Evolutionary conservation across 2,329 filamentous ascomycete species (phyloP), one percentile per base, ranked within the genome.

Genomic region (Fusarium haematococcum): DNA sequence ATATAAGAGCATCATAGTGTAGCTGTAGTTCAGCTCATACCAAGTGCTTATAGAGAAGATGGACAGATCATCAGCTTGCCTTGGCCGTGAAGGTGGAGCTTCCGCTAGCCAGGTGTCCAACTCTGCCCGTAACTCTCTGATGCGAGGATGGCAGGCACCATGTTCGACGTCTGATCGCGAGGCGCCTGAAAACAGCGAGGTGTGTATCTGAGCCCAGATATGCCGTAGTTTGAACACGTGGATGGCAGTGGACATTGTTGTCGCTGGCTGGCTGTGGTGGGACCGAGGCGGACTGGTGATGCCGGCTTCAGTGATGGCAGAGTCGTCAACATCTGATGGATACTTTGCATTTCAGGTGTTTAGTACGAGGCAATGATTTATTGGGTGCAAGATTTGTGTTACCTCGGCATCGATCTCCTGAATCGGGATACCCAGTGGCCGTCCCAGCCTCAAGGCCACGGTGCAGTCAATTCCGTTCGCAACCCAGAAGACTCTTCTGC

Each of bases 1-100:
- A 43, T 80, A 77, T 1, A 79, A 69, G 2, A 66, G 69, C 3
- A 80, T 63, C 33, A 80, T 73, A 0, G 76, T 61, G 30, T 75
- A 67, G 33, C 69, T 72, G 32, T 79, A 77, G 30, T 57, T 63
- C 10, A 35, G 25, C 7, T 63, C 56, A 25, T 59, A 63, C 39
- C 56, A 56, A 16, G 50, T 52, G 18, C n/a, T 52, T 20, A 35
- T 69, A 4, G 43, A 23, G 35, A 69, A 69, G 10, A 69, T 33
- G 16, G 56, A 50, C 4, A 65, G 30, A 16, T 37, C 25, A 13
- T 48, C 45, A 23, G 6, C 9, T 25, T 32, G 30, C 11, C 25
- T 33, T 7, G 52, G 52, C 11, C 52, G 27, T 8, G 57, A n/a
- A 8, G 67, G 57, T 5, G 58, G 59, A 33, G 39, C 35, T 6